A percentile compares a stretch with the other conserved stretches of the same genome.
These are phyloP conservation scores for Petunia hybrid DNA, from an alignment of 305 asterid species.

Conservation along the genomic window DNA sequence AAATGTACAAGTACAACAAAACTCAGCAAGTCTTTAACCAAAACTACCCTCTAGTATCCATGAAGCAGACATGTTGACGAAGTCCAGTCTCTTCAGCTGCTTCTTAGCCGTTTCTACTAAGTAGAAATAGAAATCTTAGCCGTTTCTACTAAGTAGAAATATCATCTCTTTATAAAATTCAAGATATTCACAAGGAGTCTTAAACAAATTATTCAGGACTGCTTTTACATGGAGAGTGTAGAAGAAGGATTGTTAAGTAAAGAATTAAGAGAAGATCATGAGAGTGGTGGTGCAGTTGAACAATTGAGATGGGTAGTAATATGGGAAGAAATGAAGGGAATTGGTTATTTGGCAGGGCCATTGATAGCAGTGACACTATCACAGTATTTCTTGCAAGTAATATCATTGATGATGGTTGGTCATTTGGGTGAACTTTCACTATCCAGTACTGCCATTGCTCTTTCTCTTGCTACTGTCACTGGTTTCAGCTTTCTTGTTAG, in stretches of 20 bases:
- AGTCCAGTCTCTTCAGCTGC: too few species aligned
- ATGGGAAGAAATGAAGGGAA: constrained; percentile 52
- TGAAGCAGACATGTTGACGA: too few species aligned
- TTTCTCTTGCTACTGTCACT: constrained; percentile 66
- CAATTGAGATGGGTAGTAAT: constrained; percentile 42
- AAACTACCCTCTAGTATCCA: too few species aligned
- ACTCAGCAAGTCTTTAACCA: too few species aligned
- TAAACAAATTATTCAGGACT: background rate
- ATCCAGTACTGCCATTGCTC: constrained; percentile 61
- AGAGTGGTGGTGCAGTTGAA: constrained; percentile 3
- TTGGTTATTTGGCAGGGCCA: constrained; percentile 67
- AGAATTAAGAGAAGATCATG: constrained; percentile 25
- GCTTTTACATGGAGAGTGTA: constrained; percentile 23
- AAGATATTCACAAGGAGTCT: background rate
- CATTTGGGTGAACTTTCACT: constrained; percentile 66
- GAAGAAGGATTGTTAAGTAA: constrained; percentile 50
- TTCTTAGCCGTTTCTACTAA: too few species aligned
- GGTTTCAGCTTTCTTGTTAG: constrained; percentile 62
- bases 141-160: too few species aligned
- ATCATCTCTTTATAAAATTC: background rate
- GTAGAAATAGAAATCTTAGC: too few species aligned
- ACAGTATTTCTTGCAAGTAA: constrained; percentile 49
- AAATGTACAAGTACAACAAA: too few species aligned
- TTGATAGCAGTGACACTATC: constrained; percentile 69
- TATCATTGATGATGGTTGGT: constrained; percentile 69